phyloP scores from a whole-genome alignment of 1,139 yeast species.

The Suhomyces atakaporum region DNA sequence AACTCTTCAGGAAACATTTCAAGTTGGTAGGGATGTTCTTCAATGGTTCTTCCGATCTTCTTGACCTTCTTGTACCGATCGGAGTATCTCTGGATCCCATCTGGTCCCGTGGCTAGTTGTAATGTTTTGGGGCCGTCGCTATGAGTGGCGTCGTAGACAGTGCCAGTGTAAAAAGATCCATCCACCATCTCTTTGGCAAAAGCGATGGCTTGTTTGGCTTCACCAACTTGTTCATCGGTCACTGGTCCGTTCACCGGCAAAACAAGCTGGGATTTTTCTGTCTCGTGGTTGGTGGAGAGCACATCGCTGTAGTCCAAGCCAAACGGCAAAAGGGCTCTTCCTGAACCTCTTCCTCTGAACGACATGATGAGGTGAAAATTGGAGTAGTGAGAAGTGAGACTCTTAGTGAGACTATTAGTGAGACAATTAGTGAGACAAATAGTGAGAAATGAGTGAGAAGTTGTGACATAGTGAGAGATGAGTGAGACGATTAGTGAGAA shows the following conservation, averaged over 20 bases:
- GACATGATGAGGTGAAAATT: conserved; percentile 15
- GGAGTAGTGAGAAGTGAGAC: background rate
- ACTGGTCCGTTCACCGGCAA: conserved; percentile 73
- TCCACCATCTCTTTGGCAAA: conserved; percentile 61
- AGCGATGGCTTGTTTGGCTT: conserved; percentile 65
- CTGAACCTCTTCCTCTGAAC: conserved; percentile 18
- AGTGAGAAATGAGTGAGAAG: background rate
- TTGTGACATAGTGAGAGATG: too few species aligned
- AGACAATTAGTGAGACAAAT: background rate
- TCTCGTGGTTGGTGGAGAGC: conserved; percentile 29
- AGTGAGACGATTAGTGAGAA: too few species aligned
- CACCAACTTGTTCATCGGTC: conserved; percentile 54
- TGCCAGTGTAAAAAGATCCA: conserved; percentile 79
- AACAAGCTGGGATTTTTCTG: conserved; percentile 41
- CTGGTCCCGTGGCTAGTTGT: conserved; percentile 27
- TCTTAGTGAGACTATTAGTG: too few species aligned
- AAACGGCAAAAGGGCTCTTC: conserved; percentile 55
- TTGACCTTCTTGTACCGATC: conserved; percentile 73
- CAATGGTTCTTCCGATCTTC: conserved; percentile 73
- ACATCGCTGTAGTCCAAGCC: conserved; percentile 71
- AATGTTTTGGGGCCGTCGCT: conserved; percentile 9
- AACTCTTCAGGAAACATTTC: conserved; percentile 81
- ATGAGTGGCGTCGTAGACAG: conserved; percentile 28
- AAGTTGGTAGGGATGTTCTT: conserved; percentile 77
- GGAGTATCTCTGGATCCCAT: conserved; percentile 73